Conservation (phyloP, 1,284 basidiomycete genomes). For the Afroboletus lepidellus region DNA sequence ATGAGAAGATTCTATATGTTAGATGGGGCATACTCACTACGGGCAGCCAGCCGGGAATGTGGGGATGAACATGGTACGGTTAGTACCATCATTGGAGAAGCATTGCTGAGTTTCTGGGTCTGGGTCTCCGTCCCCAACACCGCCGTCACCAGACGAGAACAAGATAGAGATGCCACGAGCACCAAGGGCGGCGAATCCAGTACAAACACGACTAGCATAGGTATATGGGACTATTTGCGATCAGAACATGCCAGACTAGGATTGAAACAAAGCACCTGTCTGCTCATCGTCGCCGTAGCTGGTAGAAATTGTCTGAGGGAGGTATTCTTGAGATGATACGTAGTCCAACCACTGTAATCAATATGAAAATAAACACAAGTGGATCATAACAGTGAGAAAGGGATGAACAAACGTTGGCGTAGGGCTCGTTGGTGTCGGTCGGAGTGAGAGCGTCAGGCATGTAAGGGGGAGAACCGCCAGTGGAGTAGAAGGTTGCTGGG, state of each 20-base stretch:
- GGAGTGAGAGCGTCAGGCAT: conserved; percentile 43
- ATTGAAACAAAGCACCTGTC: conserved; percentile 41
- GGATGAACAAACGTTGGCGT: conserved; percentile 41
- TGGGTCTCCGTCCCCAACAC: conserved; percentile 60
- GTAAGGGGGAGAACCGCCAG: conserved; percentile 60
- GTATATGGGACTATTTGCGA: conserved; percentile 38
- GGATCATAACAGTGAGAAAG: conserved; percentile 1
- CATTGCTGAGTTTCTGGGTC: conserved; percentile 53
- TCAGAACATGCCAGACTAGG: not conserved
- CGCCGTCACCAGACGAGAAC: conserved; percentile 68
- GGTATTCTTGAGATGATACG: conserved; percentile 39
- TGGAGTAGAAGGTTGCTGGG: conserved; percentile 57
- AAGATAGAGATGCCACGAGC: conserved; percentile 62
- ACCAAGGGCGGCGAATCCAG: conserved; percentile 55
- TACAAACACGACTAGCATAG: conserved; percentile 64
- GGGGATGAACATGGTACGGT: conserved; percentile 56
- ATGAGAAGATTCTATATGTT: conserved; percentile 1
- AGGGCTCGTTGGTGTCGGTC: conserved; percentile 64
- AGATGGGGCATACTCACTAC: conserved; percentile 28
- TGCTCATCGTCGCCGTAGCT: conserved; percentile 66
- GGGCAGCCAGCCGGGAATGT: conserved; percentile 52
- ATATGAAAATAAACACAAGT: conserved; percentile 11
- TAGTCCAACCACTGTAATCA: conserved; percentile 59
- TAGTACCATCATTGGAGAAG: conserved; percentile 57
- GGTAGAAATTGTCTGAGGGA: conserved; percentile 27